Evolutionary conservation across 1,284 basidiomycete genomes (phyloP).

Genomic region (Ceratobasidium sp.): DNA sequence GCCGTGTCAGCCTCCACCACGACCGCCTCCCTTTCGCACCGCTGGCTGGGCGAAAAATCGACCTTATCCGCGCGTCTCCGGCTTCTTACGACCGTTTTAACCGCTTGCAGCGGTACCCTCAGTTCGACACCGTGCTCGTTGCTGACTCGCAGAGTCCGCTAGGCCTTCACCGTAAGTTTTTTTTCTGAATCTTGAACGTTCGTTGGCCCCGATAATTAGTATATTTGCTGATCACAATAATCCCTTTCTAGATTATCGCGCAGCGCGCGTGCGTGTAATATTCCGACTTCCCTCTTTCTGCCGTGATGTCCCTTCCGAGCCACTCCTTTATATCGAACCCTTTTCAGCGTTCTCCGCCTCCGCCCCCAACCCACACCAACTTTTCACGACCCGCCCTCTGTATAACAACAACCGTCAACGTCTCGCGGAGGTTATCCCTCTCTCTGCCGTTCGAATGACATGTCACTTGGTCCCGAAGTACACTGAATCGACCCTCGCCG

Average conservation of each 20-base stretch:
- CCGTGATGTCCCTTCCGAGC: not conserved
- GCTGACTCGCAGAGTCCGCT: not conserved
- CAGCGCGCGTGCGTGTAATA: slow-evolving; percentile 14
- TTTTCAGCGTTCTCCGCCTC: not conserved
- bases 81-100: not conserved
- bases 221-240: not conserved
- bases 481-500: not conserved
- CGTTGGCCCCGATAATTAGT: not conserved
- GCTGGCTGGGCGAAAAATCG: not conserved
- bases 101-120: not conserved
- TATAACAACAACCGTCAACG: not conserved
- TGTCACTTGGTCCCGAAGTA: slow-evolving; percentile 15
- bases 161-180: not conserved
- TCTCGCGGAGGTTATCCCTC: not conserved
- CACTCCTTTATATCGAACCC: slow-evolving; percentile 6
- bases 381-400: not conserved
- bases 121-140: slow-evolving; percentile 7
- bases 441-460: not conserved
- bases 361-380: too few species aligned
- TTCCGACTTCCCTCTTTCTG: not conserved
- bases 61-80: not conserved
- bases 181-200: not conserved
- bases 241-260: slow-evolving; percentile 16
- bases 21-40: slow-evolving; percentile 8
- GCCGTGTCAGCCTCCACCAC: not conserved